These are phyloP conservation scores for Suillus weaverae DNA, from an alignment of 768 basidiomycete genomes.

Conservation along the genomic window DNA sequence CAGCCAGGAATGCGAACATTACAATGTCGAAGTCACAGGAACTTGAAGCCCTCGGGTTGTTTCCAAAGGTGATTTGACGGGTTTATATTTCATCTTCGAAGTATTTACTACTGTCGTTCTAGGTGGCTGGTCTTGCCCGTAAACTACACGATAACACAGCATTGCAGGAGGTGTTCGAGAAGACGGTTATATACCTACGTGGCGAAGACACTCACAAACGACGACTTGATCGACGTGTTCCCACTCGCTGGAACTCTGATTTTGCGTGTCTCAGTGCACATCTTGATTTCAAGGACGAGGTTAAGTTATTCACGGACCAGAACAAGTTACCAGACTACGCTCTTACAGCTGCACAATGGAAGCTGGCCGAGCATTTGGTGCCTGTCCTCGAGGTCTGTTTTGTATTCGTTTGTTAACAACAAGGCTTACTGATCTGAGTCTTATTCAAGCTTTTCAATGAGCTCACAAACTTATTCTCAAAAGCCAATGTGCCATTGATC, in stretches of 20 bases:
- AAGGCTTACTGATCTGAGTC: too few species aligned
- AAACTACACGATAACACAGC: conserved; percentile 25
- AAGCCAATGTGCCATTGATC: conserved; percentile 1
- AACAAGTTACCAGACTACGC: too few species aligned
- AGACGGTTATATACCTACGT: conserved; percentile 11
- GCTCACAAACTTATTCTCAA: too few species aligned
- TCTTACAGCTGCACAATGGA: too few species aligned
- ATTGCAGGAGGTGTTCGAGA: conserved; percentile 27
- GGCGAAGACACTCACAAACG: conserved; percentile 10
- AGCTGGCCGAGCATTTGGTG: too few species aligned
- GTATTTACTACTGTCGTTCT: background rate
- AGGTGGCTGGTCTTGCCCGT: conserved; percentile 31
- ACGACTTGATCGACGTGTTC: conserved; percentile 24
- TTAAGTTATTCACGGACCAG: too few species aligned
- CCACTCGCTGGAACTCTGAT: conserved; percentile 22
- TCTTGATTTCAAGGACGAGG: too few species aligned
- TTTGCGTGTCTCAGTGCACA: conserved; percentile 4
- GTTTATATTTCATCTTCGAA: background rate
- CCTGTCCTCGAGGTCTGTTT: too few species aligned
- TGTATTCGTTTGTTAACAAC: too few species aligned
- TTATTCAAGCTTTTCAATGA: too few species aligned
- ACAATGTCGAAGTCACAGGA: background rate
- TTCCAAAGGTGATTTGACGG: background rate
- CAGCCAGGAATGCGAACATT: background rate
- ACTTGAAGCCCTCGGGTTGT: background rate